Conservation (phyloP, 106 monocot species). For the Alisma plantagoaquatica region DNA sequence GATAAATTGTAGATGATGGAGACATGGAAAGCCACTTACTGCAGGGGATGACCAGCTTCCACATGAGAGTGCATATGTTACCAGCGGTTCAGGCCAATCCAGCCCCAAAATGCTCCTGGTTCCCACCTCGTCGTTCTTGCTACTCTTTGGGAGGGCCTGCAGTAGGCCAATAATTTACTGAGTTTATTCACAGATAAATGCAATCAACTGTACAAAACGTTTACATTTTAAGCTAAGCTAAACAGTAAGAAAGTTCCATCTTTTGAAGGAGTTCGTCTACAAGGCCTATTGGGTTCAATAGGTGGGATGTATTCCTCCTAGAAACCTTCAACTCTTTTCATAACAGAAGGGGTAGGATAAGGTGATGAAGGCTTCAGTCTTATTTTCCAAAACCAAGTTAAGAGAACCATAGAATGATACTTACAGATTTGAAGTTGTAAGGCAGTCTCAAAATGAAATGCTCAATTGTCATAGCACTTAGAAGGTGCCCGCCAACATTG, state of each 20-base stretch:
- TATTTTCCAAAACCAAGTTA: no score
- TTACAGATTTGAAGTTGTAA: conserved; percentile 57
- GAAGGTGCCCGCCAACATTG: conserved; percentile 74
- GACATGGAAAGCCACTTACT: conserved; percentile 43
- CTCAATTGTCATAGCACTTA: conserved; percentile 89
- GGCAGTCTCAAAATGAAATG: conserved; percentile 86
- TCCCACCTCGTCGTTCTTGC: conserved; percentile 32
- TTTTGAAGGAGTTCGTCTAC: no score
- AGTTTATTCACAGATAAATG: not conserved
- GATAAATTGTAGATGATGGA: no score
- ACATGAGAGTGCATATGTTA: conserved; percentile 93
- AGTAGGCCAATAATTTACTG: not conserved
- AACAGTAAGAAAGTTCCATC: no score
- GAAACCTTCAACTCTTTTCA: no score
- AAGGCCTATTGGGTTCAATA: no score
- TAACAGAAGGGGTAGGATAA: no score
- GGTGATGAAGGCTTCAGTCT: no score
- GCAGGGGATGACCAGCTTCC: conserved; percentile 98
- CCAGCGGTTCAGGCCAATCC: conserved; percentile 93
- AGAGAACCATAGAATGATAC: no score
- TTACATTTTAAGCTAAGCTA: not conserved
- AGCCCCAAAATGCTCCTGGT: conserved; percentile 49
- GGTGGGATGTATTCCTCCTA: no score
- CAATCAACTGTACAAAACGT: not conserved
- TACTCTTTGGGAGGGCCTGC: conserved; percentile 42